Conservation (phyloP, 495 filamentous ascomycete genomes). For the Neurospora sp. region DNA sequence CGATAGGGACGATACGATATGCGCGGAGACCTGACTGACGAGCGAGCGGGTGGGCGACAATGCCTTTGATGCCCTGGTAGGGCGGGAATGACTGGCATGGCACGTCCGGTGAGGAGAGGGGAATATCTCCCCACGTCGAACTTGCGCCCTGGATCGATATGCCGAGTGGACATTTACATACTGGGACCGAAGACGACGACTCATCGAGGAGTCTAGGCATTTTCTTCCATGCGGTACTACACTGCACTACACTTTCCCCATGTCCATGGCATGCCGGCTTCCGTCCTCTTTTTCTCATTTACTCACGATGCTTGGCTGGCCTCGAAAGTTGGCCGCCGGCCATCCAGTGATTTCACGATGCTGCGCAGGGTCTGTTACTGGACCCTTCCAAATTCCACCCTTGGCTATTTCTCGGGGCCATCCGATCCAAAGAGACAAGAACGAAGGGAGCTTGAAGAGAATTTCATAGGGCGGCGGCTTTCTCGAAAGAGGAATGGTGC, state of each 20-base stretch:
- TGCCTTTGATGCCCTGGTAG: background rate
- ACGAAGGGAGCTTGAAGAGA: background rate
- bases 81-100: background rate
- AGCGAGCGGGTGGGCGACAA: too few relatives aligned
- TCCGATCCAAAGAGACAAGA: background rate
- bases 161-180: background rate
- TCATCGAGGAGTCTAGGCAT: background rate
- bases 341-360: background rate
- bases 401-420: background rate
- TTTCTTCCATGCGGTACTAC: background rate
- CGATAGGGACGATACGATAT: too few relatives aligned
- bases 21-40: background rate
- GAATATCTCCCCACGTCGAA: background rate
- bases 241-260: background rate
- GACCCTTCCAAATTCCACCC: too few relatives aligned
- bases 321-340: background rate
- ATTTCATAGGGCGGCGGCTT: background rate
- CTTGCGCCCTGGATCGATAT: background rate
- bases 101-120: too few relatives aligned
- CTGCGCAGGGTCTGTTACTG: background rate
- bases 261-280: background rate
- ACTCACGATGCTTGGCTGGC: background rate
- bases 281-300: background rate
- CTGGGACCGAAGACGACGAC: background rate
- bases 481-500: background rate